Evolutionary conservation across 2,329 filamentous ascomycete species (phyloP).

Genomic region (Erysiphe pulchra): DNA sequence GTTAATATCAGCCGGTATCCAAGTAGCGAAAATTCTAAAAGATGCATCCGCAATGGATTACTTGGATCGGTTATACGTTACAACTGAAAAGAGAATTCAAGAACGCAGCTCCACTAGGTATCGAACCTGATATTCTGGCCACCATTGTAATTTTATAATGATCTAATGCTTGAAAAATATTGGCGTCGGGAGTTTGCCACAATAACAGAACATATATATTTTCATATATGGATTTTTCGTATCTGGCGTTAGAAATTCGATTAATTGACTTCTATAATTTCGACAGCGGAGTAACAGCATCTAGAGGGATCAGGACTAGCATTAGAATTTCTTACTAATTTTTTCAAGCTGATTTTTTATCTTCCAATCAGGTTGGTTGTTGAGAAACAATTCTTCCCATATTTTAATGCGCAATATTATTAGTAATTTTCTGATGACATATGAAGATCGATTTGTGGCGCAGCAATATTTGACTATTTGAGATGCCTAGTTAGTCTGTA

Average conservation of each 20-base stretch:
- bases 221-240: not conserved
- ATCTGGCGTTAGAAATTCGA: not conserved
- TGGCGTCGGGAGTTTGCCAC: not conserved
- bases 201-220: not conserved
- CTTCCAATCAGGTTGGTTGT: no score
- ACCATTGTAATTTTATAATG: not conserved
- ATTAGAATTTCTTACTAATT: no score
- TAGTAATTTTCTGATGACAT: no score
- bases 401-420: no score
- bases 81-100: constrained; percentile 56
- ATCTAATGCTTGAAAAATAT: not conserved
- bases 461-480: no score
- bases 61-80: constrained; percentile 39
- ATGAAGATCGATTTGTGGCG: no score
- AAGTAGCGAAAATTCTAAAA: constrained; percentile 69
- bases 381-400: no score
- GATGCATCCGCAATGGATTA: constrained; percentile 65
- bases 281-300: no score
- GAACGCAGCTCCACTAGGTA: constrained; percentile 21
- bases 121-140: not conserved
- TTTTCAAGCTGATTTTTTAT: no score
- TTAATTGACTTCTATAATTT: no score
- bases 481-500: no score
- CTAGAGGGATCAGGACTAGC: no score
- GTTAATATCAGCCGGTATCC: constrained; percentile 63